phyloP scores from a whole-genome alignment of 1,139 yeast genomes.

The Candida labiduridarum region DNA sequence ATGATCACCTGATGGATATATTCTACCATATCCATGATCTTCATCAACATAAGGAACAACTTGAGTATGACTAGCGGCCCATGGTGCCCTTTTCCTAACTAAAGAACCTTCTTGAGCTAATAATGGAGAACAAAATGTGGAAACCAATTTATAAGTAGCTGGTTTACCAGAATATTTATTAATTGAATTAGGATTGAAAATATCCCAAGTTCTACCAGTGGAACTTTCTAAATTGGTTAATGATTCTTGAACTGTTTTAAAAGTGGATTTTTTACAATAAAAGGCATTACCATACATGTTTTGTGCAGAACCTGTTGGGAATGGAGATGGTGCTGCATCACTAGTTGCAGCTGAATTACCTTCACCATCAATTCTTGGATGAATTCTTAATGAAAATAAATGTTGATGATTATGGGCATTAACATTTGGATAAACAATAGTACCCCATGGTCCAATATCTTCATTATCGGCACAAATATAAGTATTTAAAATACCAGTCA shows the following conservation, averaged over 20 bases:
- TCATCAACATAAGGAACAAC: constrained; percentile 71
- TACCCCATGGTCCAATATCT: constrained; percentile 74
- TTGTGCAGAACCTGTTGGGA: constrained; percentile 63
- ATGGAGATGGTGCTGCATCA: constrained; percentile 64
- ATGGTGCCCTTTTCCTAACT: constrained; percentile 80
- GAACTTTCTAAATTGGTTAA: constrained; percentile 61
- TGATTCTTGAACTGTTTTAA: constrained; percentile 70
- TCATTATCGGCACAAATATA: constrained; percentile 64
- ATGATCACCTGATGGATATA: constrained; percentile 80
- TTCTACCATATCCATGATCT: constrained; percentile 50
- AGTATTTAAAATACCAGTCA: constrained; percentile 81
- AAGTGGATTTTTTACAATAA: constrained; percentile 61
- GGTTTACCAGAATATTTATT: constrained; percentile 76
- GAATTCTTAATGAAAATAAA: constrained; percentile 75
- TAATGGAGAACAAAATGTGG: constrained; percentile 73
- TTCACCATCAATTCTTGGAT: constrained; percentile 82
- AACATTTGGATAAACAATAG: constrained; percentile 76
- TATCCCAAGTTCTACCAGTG: constrained; percentile 77
- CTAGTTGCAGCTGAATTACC: constrained; percentile 71
- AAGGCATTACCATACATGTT: constrained; percentile 77
- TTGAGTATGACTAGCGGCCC: constrained; percentile 69
- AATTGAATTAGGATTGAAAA: constrained; percentile 67
- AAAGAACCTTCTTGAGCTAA: constrained; percentile 75
- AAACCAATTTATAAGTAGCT: constrained; percentile 73
- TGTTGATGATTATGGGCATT: constrained; percentile 89